These are phyloP conservation scores for Termitomyces sp. DNA, from an alignment of 768 basidiomycete genomes.

Conservation along the genomic window DNA sequence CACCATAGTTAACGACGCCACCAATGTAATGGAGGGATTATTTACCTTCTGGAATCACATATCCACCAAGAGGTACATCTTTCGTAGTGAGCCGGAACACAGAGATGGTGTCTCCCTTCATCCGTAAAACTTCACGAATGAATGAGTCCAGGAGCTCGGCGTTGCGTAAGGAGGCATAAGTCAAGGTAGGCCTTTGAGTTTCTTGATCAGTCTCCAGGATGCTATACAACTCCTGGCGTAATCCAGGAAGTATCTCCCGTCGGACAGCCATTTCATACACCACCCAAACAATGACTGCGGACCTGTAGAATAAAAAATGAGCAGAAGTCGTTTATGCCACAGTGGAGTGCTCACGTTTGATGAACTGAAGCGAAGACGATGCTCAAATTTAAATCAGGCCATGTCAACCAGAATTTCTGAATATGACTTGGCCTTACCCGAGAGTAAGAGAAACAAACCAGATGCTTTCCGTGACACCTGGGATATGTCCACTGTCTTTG, in stretches of 20 bases:
- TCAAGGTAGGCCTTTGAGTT: constrained; percentile 1
- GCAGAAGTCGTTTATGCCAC: no score
- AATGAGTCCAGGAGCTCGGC: constrained; percentile 9
- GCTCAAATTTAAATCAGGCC: no score
- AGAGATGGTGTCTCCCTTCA: constrained; percentile 7
- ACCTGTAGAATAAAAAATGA: neutral
- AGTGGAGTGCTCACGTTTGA: constrained; percentile 1
- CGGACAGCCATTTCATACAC: constrained; percentile 6
- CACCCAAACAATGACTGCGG: constrained; percentile 7
- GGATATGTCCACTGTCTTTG: constrained; percentile 3
- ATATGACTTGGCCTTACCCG: neutral
- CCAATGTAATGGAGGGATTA: no score
- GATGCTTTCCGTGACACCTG: constrained; percentile 1
- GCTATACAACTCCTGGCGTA: constrained; percentile 1
- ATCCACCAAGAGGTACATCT: constrained; percentile 6
- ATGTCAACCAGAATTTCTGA: no score
- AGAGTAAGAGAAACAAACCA: constrained; percentile 5
- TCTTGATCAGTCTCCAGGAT: neutral
- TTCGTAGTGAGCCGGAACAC: constrained; percentile 2
- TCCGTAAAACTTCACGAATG: constrained; percentile 6
- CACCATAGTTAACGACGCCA: no score
- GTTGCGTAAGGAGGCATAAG: constrained; percentile 2
- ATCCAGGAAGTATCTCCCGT: neutral
- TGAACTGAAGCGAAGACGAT: constrained; percentile 6
- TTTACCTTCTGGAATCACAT: constrained; percentile 7